Base-by-base conservation (phyloP, 495 filamentous ascomycete genomes). In the Annulohypoxylon maeteangense region DNA sequence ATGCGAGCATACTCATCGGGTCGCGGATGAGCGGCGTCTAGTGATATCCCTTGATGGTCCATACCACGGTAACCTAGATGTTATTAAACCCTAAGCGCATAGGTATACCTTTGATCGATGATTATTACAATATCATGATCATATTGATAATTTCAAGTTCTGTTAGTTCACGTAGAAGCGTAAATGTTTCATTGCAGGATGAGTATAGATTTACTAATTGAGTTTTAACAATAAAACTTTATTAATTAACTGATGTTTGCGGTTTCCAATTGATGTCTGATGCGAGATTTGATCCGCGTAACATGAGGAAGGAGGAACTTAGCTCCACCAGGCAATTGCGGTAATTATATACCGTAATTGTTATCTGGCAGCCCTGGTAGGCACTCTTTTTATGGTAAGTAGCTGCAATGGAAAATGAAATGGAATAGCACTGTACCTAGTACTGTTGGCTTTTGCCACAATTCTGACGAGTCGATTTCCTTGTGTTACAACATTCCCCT, bases 1-100 rank as follows among this genome's bases (percentile, higher is more conserved):
- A 32, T 32, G 34, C 80, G 76, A 7, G 84, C 85, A 62, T 87
- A 87, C 31, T 82, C 75, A 42, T 78, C 78, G 25, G 70, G 45
- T 27, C 25, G 34, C n/a, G 51, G 22, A 58, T 68, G 42, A 65
- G 62, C 38, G 67, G 74, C 59, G 62, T 64, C 67, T 36, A 61
- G 22, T 6, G 27, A 14, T 8, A 42, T 12, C 7, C 54, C 63
- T 44, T 63, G 32, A 11, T 47, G 5, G 10, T 59, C 53, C 62
- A 66, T 71, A 14, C 18, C 47, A 20, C 16, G 6, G 5, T 4
- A 7, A 12, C 3, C 29, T 27, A 18, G 4, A 44, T 44, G 40
- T 16, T 44, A 5, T 18, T 6, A 44, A 44, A 1, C 14, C 40
- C 16, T 18, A 2, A 44, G 40, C 2, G n/a, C n/a, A n/a, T n/a